These are phyloP conservation scores for Climacium dendroides DNA, from an alignment of 225 moss, liverwort and hornwort genomes.

Conservation along the genomic window DNA sequence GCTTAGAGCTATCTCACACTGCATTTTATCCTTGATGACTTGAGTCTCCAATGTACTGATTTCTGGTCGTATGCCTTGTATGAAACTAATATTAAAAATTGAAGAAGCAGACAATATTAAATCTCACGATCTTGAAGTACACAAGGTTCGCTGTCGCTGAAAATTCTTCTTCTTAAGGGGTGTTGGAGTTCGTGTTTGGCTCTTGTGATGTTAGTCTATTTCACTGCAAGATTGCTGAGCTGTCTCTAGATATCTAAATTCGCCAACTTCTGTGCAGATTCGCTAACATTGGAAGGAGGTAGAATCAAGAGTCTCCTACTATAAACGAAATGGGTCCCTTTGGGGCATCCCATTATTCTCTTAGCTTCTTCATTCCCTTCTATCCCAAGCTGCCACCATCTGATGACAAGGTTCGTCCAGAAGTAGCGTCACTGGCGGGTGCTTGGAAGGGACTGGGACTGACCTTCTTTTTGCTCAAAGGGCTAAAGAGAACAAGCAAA, in stretches of 20 bases:
- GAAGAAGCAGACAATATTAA: not conserved
- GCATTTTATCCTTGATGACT: not conserved
- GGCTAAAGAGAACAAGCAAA: constrained; percentile 12
- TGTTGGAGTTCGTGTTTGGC: not conserved
- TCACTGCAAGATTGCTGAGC: not conserved
- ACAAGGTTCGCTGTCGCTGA: not conserved
- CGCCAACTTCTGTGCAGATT: constrained; percentile 10
- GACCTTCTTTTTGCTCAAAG: constrained; percentile 21
- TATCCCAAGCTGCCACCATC: constrained; percentile 12
- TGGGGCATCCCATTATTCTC: constrained; percentile 31
- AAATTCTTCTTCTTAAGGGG: not conserved
- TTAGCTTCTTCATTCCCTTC: constrained; percentile 27
- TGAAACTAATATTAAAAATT: not conserved
- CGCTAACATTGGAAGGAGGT: not conserved
- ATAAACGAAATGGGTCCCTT: constrained; percentile 12
- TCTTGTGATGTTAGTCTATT: not conserved
- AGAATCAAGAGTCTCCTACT: not conserved
- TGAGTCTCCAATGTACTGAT: not conserved
- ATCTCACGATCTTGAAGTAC: not conserved
- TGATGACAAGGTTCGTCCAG: constrained; percentile 2
- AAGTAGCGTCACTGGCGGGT: constrained; percentile 2
- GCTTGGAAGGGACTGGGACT: constrained; percentile 25
- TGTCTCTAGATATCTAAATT: not conserved
- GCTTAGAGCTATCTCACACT: too few relatives aligned
- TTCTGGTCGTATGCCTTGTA: not conserved